A percentile compares a stretch with the other conserved stretches of the same genome.
These are phyloP conservation scores for Parsonsia alboflavescens DNA, from an alignment of 257 asterid genomes.

Conservation along the genomic window DNA sequence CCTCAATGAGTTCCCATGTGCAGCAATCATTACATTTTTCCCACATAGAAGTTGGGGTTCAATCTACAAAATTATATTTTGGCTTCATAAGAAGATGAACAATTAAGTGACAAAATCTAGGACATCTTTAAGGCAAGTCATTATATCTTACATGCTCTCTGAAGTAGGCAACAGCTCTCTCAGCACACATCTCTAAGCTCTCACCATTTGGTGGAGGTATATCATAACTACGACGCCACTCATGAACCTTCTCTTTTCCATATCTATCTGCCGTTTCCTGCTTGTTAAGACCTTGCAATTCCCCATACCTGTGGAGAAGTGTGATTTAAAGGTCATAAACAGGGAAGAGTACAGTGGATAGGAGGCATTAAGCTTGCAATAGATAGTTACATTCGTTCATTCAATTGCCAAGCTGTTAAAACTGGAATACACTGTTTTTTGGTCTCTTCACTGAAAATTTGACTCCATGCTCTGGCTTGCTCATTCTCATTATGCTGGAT, in stretches of 20 bases:
- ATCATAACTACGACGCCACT: constrained; percentile 96
- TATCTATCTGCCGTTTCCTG: constrained; percentile 97
- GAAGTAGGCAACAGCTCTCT: constrained; percentile 97
- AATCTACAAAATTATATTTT: constrained; percentile 49
- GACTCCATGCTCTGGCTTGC: constrained; percentile 84
- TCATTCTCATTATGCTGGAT: constrained; percentile 78
- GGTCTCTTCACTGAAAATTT: constrained; percentile 84
- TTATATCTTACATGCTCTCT: constrained; percentile 48
- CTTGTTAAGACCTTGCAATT: constrained; percentile 89
- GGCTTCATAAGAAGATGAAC: constrained; percentile 6
- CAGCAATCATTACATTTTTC: constrained; percentile 90
- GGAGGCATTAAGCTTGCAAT: background rate
- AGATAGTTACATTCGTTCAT: constrained; percentile 76
- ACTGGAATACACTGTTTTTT: constrained; percentile 87
- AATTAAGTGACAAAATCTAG: background rate
- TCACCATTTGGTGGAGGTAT: constrained; percentile 96
- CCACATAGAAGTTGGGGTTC: constrained; percentile 76
- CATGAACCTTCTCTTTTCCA: constrained; percentile 87
- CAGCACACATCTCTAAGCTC: constrained; percentile 99
- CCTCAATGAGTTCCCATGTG: constrained; percentile 96
- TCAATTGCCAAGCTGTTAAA: constrained; percentile 93
- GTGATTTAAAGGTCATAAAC: background rate
- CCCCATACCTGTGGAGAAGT: constrained; percentile 70
- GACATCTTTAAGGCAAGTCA: background rate
- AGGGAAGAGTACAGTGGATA: background rate